Base-by-base conservation (phyloP, 768 basidiomycete genomes). In the Trametes meyenii region DNA sequence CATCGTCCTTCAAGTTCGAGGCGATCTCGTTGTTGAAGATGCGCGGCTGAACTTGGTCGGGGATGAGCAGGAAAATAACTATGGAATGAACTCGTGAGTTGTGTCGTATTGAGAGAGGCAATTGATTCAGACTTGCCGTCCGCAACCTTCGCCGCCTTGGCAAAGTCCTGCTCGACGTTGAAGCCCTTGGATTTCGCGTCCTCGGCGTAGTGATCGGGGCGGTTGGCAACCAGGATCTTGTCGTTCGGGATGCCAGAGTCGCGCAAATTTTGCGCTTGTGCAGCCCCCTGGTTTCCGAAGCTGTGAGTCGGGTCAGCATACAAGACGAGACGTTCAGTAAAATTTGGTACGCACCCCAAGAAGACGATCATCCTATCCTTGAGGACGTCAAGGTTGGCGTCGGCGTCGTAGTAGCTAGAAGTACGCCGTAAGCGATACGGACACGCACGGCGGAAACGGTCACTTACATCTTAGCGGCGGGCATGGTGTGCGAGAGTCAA, bases 281-380 rank as follows among this genome's bases (percentile, higher is more conserved):
- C 85, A 35, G 85, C 82, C 13, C 85, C 85, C 69, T 87, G 85
- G 70, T 85, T 86, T 45, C 85, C 85, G 70, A 85, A 87, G 4
- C 85, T 86, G 16, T 5, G 17, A n/a, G 17, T 6, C 10, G 26
- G 5, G 16, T n/a, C 1, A 50, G 10, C 24, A 14, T 16, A 11
- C 24, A 24, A n/a, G 33, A 17, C 12, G 36, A 44, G 17, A 12
- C 17, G 40, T 19, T 8, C 14, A 12, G 35, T 23, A 19, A 1
- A 21, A 46, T 2, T 38, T 10, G 19, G 13, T 2, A 60, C 76
- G 35, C 69, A 84, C 85, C 85, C 85, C 19, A 87, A 71, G 74
- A 86, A 86, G 12, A 86, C 83, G 54, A 86, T 83, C 14, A 75
- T 80, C 73, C 81, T 86, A 63, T 72, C 74, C 29, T 75, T 72